These are phyloP conservation scores for Mucuna pruriens DNA, from an alignment of 306 rosid species.

Conservation along the genomic window DNA sequence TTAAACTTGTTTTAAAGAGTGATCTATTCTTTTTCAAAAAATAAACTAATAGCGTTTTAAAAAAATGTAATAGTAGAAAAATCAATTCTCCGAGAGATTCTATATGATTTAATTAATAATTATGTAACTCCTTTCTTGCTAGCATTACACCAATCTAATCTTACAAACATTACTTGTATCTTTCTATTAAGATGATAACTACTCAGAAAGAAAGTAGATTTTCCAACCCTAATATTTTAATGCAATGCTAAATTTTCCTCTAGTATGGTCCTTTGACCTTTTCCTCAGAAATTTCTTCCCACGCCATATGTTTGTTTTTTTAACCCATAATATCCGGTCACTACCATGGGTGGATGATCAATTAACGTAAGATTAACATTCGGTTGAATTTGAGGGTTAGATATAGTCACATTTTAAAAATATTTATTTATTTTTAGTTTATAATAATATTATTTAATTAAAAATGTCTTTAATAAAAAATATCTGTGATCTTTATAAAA, in stretches of 20 bases:
- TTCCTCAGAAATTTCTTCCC: conserved; percentile 12
- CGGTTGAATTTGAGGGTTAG: too few species aligned
- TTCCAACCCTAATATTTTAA: background rate
- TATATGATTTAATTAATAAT: background rate
- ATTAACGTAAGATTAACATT: too few species aligned
- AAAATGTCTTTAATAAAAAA: too few species aligned
- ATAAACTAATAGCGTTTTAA: background rate
- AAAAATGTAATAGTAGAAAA: background rate
- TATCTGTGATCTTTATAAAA: too few species aligned
- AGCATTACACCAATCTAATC: background rate
- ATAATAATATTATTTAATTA: too few species aligned
- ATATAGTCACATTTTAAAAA: too few species aligned
- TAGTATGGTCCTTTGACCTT: conserved; percentile 4
- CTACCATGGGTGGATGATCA: too few species aligned
- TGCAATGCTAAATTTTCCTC: background rate
- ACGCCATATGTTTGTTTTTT: background rate
- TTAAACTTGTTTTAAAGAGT: background rate
- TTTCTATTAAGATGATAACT: background rate
- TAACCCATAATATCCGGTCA: too few species aligned
- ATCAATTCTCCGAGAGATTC: background rate
- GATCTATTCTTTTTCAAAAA: background rate
- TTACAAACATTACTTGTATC: background rate
- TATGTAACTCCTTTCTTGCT: background rate
- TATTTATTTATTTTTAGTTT: too few species aligned
- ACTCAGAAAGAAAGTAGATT: background rate